Percentiles rank a stretch among this genome's conserved stretches.
Evolutionary conservation across 1,284 basidiomycete genomes (phyloP).

Genomic region (Trichosporon sp.): DNA sequence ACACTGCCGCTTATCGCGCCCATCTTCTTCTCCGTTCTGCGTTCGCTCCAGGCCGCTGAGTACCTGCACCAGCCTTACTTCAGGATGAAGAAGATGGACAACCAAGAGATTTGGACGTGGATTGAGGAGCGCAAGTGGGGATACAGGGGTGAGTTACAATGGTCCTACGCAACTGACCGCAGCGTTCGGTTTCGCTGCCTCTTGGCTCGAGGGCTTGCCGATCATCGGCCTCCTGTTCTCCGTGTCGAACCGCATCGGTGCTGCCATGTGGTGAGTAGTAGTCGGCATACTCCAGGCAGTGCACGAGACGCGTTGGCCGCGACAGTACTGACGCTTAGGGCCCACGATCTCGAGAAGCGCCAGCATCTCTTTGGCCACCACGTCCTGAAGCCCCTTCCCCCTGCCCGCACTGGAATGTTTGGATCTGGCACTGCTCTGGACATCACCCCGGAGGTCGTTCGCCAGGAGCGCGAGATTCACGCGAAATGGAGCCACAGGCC

Average conservation of each 20-base stretch:
- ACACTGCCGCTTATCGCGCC: slow-evolving; percentile 67
- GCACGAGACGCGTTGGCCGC: no score
- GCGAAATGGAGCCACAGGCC: slow-evolving; percentile 13
- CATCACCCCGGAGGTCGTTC: slow-evolving; percentile 36
- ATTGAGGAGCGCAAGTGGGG: slow-evolving; percentile 83
- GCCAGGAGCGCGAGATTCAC: slow-evolving; percentile 26
- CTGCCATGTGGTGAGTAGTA: slow-evolving; percentile 69
- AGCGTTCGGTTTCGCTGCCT: slow-evolving; percentile 78
- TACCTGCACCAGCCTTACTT: slow-evolving; percentile 74
- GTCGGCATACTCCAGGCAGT: no score
- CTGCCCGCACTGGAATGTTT: slow-evolving; percentile 37
- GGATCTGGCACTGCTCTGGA: slow-evolving; percentile 38
- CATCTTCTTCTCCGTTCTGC: slow-evolving; percentile 61
- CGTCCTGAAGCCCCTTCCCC: slow-evolving; percentile 44
- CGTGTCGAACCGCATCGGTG: slow-evolving; percentile 77
- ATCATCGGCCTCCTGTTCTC: slow-evolving; percentile 73
- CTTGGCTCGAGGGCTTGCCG: slow-evolving; percentile 70
- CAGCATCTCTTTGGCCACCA: slow-evolving; percentile 60
- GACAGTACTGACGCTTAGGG: slow-evolving; percentile 30
- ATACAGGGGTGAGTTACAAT: slow-evolving; percentile 60
- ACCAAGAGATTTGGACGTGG: slow-evolving; percentile 63
- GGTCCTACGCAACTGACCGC: background rate
- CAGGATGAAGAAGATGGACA: slow-evolving; percentile 70
- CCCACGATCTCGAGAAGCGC: slow-evolving; percentile 64
- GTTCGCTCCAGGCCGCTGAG: slow-evolving; percentile 64